These are phyloP conservation scores for Lecanoromycetidae sp. DNA, from an alignment of 2,329 filamentous ascomycete genomes.

Conservation along the genomic window DNA sequence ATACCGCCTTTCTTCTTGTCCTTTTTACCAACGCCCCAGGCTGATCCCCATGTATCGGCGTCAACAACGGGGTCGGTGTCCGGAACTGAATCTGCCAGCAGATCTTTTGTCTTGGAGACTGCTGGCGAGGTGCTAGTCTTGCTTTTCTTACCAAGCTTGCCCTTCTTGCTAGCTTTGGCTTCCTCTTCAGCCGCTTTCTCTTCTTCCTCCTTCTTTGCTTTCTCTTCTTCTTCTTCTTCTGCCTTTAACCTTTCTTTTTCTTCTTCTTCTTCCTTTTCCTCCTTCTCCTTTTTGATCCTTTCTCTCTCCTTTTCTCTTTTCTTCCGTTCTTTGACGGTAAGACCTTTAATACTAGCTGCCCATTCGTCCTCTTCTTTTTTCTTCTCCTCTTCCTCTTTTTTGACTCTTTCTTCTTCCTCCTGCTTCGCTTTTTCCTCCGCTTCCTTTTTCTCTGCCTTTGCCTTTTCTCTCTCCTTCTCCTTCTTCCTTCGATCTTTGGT, in stretches of 20 bases:
- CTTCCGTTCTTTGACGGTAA: slow-evolving; percentile 25
- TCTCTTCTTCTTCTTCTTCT: slow-evolving; percentile 25
- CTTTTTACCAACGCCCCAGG: slow-evolving; percentile 30
- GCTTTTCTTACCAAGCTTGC: slow-evolving; percentile 22
- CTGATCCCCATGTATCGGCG: slow-evolving; percentile 21
- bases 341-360: slow-evolving; percentile 22
- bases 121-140: slow-evolving; percentile 11
- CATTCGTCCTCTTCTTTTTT: slow-evolving; percentile 29
- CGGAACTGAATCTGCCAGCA: slow-evolving; percentile 16
- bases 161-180: slow-evolving; percentile 23
- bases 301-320: slow-evolving; percentile 26
- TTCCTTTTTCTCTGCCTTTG: slow-evolving; percentile 23
- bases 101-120: slow-evolving; percentile 15
- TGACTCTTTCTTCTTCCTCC: slow-evolving; percentile 16
- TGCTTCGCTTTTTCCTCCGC: slow-evolving; percentile 33
- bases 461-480: slow-evolving; percentile 28
- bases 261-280: slow-evolving; percentile 32
- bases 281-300: slow-evolving; percentile 23
- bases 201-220: slow-evolving; percentile 28
- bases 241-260: slow-evolving; percentile 21
- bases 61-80: slow-evolving; percentile 15
- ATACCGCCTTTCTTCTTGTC: slow-evolving; percentile 37
- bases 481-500: slow-evolving; percentile 23
- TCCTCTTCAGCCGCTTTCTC: slow-evolving; percentile 23
- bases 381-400: slow-evolving; percentile 23